Evolutionary conservation across 192 early-diverging fungal species (phyloP).

Genomic region (Coemansia sp.): DNA sequence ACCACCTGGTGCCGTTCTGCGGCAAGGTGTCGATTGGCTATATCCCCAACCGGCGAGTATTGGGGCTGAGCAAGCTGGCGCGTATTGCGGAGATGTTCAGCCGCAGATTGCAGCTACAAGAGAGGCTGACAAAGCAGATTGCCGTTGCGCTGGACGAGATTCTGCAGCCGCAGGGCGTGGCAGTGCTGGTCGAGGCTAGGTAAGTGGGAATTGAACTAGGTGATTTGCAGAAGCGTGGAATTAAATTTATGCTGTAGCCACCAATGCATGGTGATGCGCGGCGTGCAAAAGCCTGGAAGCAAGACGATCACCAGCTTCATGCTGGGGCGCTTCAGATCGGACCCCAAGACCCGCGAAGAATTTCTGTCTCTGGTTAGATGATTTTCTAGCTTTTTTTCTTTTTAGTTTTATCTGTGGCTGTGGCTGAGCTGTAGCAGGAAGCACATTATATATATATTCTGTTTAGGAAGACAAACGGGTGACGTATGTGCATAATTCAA

Average conservation of each 20-base stretch:
- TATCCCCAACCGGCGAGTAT: conserved; percentile 90
- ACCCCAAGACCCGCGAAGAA: conserved; percentile 93
- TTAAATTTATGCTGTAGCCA: conserved; percentile 60
- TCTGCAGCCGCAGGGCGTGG: conserved; percentile 92
- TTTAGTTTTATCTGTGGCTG: background rate
- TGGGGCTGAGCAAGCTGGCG: conserved; percentile 95
- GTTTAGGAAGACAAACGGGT: background rate
- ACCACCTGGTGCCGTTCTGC: conserved; percentile 97
- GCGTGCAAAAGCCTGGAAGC: conserved; percentile 96
- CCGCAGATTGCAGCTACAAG: conserved; percentile 94
- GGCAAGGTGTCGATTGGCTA: conserved; percentile 98
- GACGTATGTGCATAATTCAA: conserved; percentile 4
- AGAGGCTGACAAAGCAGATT: conserved; percentile 97
- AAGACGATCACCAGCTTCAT: conserved; percentile 92
- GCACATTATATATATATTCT: background rate
- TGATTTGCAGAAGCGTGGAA: no score
- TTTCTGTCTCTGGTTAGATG: conserved; percentile 78
- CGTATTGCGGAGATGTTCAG: conserved; percentile 98
- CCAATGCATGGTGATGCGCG: conserved; percentile 97
- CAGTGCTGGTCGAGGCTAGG: conserved; percentile 95
- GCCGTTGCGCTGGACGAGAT: conserved; percentile 87
- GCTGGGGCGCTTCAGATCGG: conserved; percentile 88
- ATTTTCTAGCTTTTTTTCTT: background rate
- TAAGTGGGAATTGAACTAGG: conserved; percentile 52
- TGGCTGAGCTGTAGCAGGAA: no score